These are phyloP conservation scores for Penicillium sp. DNA, from an alignment of 2,329 filamentous ascomycete species.

Conservation along the genomic window DNA sequence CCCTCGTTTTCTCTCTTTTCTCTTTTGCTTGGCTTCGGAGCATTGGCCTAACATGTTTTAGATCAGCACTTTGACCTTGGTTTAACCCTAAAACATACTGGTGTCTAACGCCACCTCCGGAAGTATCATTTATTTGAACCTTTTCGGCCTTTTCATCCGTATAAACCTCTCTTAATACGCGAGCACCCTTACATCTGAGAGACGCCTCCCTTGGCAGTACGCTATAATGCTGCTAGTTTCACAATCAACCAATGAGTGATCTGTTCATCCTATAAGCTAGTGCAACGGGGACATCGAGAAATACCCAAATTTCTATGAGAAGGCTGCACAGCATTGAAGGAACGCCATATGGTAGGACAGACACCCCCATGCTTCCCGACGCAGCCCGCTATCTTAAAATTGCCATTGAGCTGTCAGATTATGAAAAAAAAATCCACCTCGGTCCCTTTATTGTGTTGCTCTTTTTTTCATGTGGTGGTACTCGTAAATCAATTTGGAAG, in stretches of 20 bases:
- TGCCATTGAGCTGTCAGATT: neutral
- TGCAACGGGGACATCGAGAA: conserved; percentile 1
- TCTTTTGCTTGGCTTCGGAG: neutral
- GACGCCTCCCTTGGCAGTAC: conserved; percentile 1
- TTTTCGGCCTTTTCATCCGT: neutral
- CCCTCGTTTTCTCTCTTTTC: neutral
- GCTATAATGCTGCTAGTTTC: conserved; percentile 1
- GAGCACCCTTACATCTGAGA: neutral
- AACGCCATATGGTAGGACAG: neutral
- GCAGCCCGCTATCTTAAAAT: neutral
- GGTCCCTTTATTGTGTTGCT: neutral
- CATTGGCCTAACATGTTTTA: conserved; percentile 2
- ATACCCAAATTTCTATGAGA: neutral
- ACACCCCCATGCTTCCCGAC: neutral
- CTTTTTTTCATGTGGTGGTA: conserved; percentile 2
- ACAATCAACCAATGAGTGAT: neutral
- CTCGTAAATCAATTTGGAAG: neutral
- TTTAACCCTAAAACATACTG: neutral
- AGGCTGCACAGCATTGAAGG: neutral
- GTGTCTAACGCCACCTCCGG: neutral
- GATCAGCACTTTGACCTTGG: neutral
- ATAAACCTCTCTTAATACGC: neutral
- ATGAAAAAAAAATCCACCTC: neutral
- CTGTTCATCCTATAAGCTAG: neutral
- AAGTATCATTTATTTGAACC: neutral